phyloP scores from a whole-genome alignment of 306 rosid genomes.

The Ochetophila trinervis region DNA sequence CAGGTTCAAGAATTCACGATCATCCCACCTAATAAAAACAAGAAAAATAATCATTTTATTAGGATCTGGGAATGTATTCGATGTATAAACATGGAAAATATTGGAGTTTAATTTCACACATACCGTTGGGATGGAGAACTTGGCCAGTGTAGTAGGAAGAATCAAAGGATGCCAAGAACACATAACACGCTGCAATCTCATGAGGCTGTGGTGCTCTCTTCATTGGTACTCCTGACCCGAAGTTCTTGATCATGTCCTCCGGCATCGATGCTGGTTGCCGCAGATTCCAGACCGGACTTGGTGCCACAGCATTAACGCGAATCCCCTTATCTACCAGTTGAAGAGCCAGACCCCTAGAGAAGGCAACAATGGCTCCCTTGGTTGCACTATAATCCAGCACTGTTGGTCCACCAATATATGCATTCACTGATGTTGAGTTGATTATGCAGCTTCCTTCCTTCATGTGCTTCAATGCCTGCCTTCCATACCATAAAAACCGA shows the following conservation, averaged over 20 bases:
- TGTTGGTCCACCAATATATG: conserved; percentile 37
- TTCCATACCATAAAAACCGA: too few relatives aligned
- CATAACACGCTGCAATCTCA: conserved; percentile 54
- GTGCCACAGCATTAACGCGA: conserved; percentile 63
- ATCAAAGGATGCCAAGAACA: conserved; percentile 46
- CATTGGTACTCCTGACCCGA: conserved; percentile 51
- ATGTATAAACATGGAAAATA: not conserved
- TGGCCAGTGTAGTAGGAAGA: conserved; percentile 51
- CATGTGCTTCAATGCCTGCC: conserved; percentile 65
- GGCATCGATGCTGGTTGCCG: conserved; percentile 42
- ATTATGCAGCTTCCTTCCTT: conserved; percentile 56
- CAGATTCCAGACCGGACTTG: conserved; percentile 65
- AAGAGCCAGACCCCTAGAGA: conserved; percentile 45
- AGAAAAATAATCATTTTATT: conserved; percentile 2
- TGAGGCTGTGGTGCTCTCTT: conserved; percentile 49
- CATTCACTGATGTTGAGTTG: conserved; percentile 51
- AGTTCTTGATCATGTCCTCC: conserved; percentile 29
- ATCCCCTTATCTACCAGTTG: conserved; percentile 45
- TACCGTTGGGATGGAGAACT: conserved; percentile 57
- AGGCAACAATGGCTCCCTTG: conserved; percentile 53
- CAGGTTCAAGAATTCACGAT: conserved; percentile 31
- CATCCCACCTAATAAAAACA: conserved; percentile 31
- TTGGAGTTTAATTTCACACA: not conserved
- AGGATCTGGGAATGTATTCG: not conserved
- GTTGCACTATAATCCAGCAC: conserved; percentile 42